A percentile compares a stretch with the other conserved stretches of the same genome.
Conservation (phyloP, 2,329 filamentous ascomycete genomes). For the Exophiala lecanii-corni region DNA sequence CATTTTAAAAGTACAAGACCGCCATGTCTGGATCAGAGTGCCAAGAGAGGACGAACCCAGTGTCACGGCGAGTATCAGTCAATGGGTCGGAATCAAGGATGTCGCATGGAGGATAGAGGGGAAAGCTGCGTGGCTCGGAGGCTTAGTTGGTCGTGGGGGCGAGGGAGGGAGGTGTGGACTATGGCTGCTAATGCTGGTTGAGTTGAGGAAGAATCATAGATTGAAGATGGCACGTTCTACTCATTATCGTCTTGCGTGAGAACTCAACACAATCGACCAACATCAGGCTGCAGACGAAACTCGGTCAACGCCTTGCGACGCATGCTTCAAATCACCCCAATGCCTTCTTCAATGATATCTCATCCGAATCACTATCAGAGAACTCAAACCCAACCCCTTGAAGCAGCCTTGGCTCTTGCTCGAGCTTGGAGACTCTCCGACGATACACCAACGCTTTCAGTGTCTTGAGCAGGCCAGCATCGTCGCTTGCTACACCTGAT, state of each 20-base stretch:
- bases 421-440: too few species aligned
- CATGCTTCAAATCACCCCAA: too few species aligned
- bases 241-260: not conserved
- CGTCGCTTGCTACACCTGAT: too few species aligned
- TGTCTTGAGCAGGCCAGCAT: constrained; percentile 1
- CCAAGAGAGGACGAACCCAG: constrained; percentile 41
- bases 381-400: not conserved
- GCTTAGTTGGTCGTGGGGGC: constrained; percentile 10
- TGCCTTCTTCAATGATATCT: constrained; percentile 7
- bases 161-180: constrained; percentile 18
- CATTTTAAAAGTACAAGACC: constrained; percentile 37
- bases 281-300: not conserved
- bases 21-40: constrained; percentile 40
- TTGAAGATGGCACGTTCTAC: constrained; percentile 1
- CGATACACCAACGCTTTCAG: not conserved
- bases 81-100: constrained; percentile 34
- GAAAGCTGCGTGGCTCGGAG: constrained; percentile 24
- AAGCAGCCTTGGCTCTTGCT: not conserved
- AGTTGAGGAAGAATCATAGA: too few species aligned
- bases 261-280: not conserved
- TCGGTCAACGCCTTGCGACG: too few species aligned
- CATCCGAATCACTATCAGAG: constrained; percentile 14
- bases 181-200: constrained; percentile 5
- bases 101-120: constrained; percentile 24
- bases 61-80: constrained; percentile 42